Evolutionary conservation across 2,329 filamentous ascomycete species (phyloP), one percentile per base, ranked within the genome.

Genomic region (Paracamarosporium sp.): DNA sequence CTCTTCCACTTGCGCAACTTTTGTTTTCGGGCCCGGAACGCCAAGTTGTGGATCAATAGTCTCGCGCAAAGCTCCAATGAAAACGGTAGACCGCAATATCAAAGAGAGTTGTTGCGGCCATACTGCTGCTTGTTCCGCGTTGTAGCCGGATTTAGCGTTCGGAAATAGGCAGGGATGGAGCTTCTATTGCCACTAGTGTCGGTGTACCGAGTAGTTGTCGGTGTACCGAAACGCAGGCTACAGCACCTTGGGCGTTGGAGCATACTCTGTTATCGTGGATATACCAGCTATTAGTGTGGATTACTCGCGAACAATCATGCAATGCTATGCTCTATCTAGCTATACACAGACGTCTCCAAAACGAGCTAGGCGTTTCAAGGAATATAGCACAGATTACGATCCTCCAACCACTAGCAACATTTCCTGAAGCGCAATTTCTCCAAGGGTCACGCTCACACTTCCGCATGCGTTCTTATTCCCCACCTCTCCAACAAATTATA

Each of bases 401-500:
- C 31, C 31, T 35, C 31, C 13, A 35, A 11, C 17, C n/a, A 40
- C 35, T 17, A 4, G 15, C 35, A 38, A 17, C 35, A 20, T 5
- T n/a, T n/a, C n/a, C 9, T 22, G 3, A 12, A n/a, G 4, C 17
- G 9, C 17, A 3, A 12, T 20, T 15, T 11, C 11, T 5, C 11
- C 43, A 9, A 33, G 15, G 1, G 13, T 30, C 24, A 22, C 9
- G 9, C 22, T 53, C 50, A 73, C 31, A 74, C 55, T 60, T 74
- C 71, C 9, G 70, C 68, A 59, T 74, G 73, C 12, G 68, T 74
- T 57, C 61, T 63, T 45, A 75, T 69, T 3, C 63, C 64, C 71
- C 72, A 71, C 57, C 70, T 75, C 62, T 70, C 61, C 33, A 75
- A 38, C 41, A 75, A 13, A 50, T 73, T 74, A 48, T 72, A 64